Percentiles rank a stretch among this genome's conserved stretches.
Evolutionary conservation across 2,329 filamentous ascomycete species (phyloP).

Genomic region (Aplosporella prunicola): DNA sequence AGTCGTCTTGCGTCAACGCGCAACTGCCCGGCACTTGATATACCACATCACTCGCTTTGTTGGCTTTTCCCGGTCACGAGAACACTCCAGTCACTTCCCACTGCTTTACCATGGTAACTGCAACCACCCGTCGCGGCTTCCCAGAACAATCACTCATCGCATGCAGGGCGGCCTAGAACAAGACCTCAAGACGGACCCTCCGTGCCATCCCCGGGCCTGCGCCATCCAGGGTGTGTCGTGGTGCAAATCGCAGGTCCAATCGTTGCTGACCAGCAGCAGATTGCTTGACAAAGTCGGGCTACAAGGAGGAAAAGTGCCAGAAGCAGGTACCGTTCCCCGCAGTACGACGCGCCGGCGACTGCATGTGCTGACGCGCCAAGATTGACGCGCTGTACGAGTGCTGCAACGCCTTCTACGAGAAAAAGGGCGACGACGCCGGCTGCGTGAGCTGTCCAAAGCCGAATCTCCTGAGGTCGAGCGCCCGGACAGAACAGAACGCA

Average conservation of each 20-base stretch:
- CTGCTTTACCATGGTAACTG: no score
- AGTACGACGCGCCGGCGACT: neutral
- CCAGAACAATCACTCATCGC: no score
- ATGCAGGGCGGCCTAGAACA: slow-evolving; percentile 46
- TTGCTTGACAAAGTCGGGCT: slow-evolving; percentile 76
- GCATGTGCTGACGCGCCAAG: slow-evolving; percentile 31
- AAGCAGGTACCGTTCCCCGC: slow-evolving; percentile 31
- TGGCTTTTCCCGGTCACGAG: no score
- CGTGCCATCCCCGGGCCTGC: slow-evolving; percentile 82
- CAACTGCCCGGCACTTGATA: no score
- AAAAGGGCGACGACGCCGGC: slow-evolving; percentile 64
- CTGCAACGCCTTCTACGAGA: slow-evolving; percentile 79
- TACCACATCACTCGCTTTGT: no score
- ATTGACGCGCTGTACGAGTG: slow-evolving; percentile 88
- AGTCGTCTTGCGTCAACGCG: no score
- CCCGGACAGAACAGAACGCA: neutral
- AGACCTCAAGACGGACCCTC: slow-evolving; percentile 63
- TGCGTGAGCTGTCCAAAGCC: slow-evolving; percentile 81
- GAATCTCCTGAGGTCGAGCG: slow-evolving; percentile 51
- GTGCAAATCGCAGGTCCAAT: neutral
- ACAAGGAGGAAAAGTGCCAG: slow-evolving; percentile 76
- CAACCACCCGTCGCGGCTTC: no score
- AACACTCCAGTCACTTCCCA: no score
- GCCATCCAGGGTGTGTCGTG: slow-evolving; percentile 68
- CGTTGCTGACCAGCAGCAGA: slow-evolving; percentile 39